These are phyloP conservation scores for Musa balbisiana DNA, from an alignment of 202 grass and related monocot species.

Conservation along the genomic window DNA sequence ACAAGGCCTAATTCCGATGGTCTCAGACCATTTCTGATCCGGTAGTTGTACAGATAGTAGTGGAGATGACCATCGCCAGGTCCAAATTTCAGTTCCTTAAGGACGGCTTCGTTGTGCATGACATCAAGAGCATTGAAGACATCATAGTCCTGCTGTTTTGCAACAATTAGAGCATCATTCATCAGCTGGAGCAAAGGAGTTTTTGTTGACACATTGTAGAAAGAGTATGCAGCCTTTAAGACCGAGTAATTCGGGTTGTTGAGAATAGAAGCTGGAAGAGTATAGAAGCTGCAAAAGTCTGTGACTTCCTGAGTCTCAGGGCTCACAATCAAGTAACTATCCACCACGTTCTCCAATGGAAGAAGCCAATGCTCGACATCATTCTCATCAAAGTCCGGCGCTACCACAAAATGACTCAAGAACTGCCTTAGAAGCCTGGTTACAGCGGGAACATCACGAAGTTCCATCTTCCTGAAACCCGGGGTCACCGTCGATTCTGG, in stretches of 20 bases:
- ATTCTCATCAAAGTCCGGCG: slow-evolving; percentile 74
- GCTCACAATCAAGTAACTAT: slow-evolving; percentile 91
- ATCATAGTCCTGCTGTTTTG: slow-evolving; percentile 77
- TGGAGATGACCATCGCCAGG: slow-evolving; percentile 89
- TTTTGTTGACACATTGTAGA: slow-evolving; percentile 81
- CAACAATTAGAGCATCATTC: slow-evolving; percentile 81
- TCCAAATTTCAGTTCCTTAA: slow-evolving; percentile 91
- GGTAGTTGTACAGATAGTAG: slow-evolving; percentile 95
- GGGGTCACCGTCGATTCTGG: slow-evolving; percentile 64
- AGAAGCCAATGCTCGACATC: slow-evolving; percentile 97
- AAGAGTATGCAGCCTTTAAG: slow-evolving; percentile 82
- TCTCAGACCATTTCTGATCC: slow-evolving; percentile 51
- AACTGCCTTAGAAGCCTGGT: slow-evolving; percentile 64
- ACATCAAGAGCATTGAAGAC: slow-evolving; percentile 94
- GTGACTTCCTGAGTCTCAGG: slow-evolving; percentile 86
- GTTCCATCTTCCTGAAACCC: slow-evolving; percentile 79
- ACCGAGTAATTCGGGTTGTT: slow-evolving; percentile 76
- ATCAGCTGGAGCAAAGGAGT: slow-evolving; percentile 81
- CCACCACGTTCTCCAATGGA: slow-evolving; percentile 67
- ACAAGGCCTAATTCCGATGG: slow-evolving; percentile 85
- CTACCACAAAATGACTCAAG: slow-evolving; percentile 59
- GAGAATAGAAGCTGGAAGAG: slow-evolving; percentile 68
- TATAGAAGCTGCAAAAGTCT: slow-evolving; percentile 96
- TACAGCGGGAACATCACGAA: slow-evolving; percentile 69
- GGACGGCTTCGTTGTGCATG: slow-evolving; percentile 78